phyloP scores from a whole-genome alignment of 805 yeast genomes.

The Wickerhamomyces hampshirensis region DNA sequence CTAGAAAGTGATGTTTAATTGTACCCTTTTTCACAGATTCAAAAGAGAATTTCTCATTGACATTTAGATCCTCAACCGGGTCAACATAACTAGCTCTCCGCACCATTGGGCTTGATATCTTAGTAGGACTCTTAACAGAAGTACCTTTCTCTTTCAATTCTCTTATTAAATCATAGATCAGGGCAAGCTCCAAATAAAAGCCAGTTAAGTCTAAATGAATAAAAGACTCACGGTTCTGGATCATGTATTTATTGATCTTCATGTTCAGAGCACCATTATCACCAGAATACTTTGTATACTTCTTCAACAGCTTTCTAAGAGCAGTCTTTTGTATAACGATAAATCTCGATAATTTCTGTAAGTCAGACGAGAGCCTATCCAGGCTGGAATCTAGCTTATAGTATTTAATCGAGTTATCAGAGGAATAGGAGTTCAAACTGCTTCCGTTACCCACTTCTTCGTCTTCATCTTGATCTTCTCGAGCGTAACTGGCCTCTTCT shows the following conservation, averaged over 20 bases:
- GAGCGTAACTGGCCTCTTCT: slow-evolving; percentile 1
- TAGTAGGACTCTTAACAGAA: neutral
- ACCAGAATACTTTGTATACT: slow-evolving; percentile 46
- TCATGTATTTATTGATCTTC: slow-evolving; percentile 28
- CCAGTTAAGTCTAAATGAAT: slow-evolving; percentile 55
- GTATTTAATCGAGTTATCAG: too few relatives aligned
- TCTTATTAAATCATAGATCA: slow-evolving; percentile 46
- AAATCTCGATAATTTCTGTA: slow-evolving; percentile 66
- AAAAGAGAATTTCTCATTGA: slow-evolving; percentile 31
- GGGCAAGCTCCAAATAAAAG: slow-evolving; percentile 55
- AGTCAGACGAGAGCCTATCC: slow-evolving; percentile 40
- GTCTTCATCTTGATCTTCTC: too few relatives aligned
- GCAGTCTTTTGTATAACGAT: slow-evolving; percentile 71
- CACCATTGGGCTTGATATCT: slow-evolving; percentile 2
- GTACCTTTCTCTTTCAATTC: slow-evolving; percentile 6
- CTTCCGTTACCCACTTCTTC: too few relatives aligned
- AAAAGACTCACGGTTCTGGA: slow-evolving; percentile 50
- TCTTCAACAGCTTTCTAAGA: slow-evolving; percentile 67
- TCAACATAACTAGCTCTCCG: slow-evolving; percentile 14
- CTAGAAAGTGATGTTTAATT: slow-evolving; percentile 40
- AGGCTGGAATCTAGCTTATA: slow-evolving; percentile 31
- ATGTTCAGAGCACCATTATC: slow-evolving; percentile 26
- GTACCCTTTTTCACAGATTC: slow-evolving; percentile 32
- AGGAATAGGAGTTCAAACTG: too few relatives aligned
- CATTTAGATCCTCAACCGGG: slow-evolving; percentile 14